phyloP scores from a whole-genome alignment of 169 alveolate genomes.

The Plasmodium inui region DNA sequence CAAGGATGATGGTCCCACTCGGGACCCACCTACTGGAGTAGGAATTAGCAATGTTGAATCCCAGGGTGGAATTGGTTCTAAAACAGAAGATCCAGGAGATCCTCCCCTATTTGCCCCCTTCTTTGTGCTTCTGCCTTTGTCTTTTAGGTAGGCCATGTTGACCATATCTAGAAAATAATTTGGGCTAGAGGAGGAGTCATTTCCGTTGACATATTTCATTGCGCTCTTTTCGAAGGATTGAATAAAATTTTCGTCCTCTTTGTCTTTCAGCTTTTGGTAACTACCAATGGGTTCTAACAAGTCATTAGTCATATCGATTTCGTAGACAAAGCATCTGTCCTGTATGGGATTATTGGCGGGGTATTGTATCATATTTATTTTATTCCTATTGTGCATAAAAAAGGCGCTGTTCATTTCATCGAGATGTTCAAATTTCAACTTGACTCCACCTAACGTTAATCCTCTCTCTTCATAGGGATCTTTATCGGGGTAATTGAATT shows the following conservation, averaged over 20 bases:
- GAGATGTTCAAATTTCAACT: background rate
- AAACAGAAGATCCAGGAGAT: background rate
- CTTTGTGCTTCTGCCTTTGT: background rate
- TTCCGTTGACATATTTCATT: no score
- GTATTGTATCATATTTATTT: conserved; percentile 30
- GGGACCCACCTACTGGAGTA: background rate
- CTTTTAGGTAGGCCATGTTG: background rate
- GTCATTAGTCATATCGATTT: conserved; percentile 13
- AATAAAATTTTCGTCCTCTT: background rate
- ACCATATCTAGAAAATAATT: background rate
- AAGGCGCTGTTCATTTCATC: background rate
- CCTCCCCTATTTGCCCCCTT: background rate
- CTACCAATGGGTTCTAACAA: background rate
- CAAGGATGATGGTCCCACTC: background rate
- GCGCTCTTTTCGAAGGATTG: background rate
- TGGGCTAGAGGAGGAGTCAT: background rate
- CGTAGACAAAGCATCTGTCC: conserved; percentile 31
- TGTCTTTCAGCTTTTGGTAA: background rate
- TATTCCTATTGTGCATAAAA: conserved; percentile 1
- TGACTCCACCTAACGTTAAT: background rate
- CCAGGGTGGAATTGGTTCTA: background rate
- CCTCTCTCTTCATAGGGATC: background rate
- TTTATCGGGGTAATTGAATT: background rate
- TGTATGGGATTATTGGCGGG: conserved; percentile 55
- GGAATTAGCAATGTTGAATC: background rate